Conservation (phyloP, 345 rosid species). For the Acer campestre region DNA sequence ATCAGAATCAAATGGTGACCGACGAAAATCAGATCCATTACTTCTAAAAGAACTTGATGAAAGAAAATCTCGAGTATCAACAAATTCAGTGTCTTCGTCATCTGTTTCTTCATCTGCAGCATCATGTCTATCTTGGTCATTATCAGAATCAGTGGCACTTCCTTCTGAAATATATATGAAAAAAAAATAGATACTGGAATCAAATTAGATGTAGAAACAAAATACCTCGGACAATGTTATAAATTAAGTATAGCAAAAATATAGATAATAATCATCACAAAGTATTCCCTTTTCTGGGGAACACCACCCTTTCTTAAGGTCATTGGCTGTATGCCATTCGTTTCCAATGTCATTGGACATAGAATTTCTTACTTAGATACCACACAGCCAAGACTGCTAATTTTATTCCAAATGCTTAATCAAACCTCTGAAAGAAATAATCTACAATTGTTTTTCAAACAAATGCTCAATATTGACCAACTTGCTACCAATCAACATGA, state of each 20-base stretch:
- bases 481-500: too few species aligned
- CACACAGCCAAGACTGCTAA: too few species aligned
- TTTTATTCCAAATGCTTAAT: too few species aligned
- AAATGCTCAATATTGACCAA: too few species aligned
- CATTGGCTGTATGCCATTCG: too few species aligned
- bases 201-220: not conserved
- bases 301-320: too few species aligned
- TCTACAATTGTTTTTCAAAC: too few species aligned
- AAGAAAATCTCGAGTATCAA: constrained; percentile 36
- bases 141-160: constrained; percentile 33
- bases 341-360: too few species aligned
- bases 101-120: constrained; percentile 31
- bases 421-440: too few species aligned
- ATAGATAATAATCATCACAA: not conserved
- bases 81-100: constrained; percentile 27
- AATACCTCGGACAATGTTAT: not conserved
- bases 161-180: constrained; percentile 23
- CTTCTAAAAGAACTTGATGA: constrained; percentile 34
- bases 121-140: constrained; percentile 26
- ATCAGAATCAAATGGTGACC: constrained; percentile 23
- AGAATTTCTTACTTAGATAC: too few species aligned
- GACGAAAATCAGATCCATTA: constrained; percentile 20
- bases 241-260: constrained; percentile 1
- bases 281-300: not conserved
- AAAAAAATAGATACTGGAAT: not conserved